phyloP scores from a whole-genome alignment of 805 yeast species.

The Saccharomycopsis capsularis region DNA sequence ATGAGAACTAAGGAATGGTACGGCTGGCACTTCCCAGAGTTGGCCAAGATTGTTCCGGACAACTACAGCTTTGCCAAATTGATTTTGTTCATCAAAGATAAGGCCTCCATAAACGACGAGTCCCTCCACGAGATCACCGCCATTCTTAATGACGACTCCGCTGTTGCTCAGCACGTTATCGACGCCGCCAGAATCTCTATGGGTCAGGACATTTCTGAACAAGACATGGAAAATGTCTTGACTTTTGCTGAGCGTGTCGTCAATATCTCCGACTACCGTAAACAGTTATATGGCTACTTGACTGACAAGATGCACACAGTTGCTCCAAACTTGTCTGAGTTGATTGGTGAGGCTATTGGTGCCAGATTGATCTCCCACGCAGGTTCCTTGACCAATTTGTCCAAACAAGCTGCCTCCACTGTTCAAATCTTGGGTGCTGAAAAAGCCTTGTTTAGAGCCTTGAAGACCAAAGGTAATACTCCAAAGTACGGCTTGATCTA shows the following conservation, averaged over 20 bases:
- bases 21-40: conserved; percentile 99
- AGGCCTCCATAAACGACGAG: conserved; percentile 72
- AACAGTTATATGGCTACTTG: conserved; percentile 74
- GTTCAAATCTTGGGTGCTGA: conserved; percentile 99
- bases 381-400: conserved; percentile 91
- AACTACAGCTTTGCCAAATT: conserved; percentile 81
- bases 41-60: conserved; percentile 87
- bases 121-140: conserved; percentile 88
- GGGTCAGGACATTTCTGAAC: conserved; percentile 97
- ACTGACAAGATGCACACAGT: conserved; percentile 95
- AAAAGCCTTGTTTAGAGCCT: conserved; percentile 97
- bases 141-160: conserved; percentile 80
- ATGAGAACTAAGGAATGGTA: conserved; percentile 99
- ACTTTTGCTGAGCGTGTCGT: conserved; percentile 93
- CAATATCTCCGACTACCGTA: conserved; percentile 84
- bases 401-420: conserved; percentile 98
- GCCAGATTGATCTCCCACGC: conserved; percentile 98
- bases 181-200: conserved; percentile 95
- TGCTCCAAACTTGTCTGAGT: conserved; percentile 94
- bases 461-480: conserved; percentile 96
- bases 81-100: conserved; percentile 78
- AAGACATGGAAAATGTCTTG: conserved; percentile 86
- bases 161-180: conserved; percentile 80
- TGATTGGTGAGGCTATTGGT: conserved; percentile 98
- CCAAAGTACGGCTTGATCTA: conserved; percentile 97